Percentiles rank a stretch among this genome's conserved stretches.
These are phyloP conservation scores for Diaporthe destruens DNA, from an alignment of 2,329 filamentous ascomycete genomes.

Conservation along the genomic window DNA sequence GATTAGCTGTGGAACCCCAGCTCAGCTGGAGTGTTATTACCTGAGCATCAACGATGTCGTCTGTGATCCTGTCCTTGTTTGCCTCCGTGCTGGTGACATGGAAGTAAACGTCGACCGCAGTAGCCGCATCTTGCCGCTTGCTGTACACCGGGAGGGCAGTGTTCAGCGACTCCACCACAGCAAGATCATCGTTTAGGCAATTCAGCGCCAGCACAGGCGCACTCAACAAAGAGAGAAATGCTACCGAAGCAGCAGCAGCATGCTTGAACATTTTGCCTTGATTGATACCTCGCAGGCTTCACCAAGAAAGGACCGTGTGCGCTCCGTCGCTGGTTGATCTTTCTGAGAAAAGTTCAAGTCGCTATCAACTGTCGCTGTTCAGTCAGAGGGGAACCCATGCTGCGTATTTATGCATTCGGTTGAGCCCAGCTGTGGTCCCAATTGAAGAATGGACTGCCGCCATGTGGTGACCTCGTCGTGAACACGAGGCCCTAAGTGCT, in stretches of 20 bases:
- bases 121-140: conserved; percentile 12
- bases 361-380: too few species aligned
- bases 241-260: conserved; percentile 2
- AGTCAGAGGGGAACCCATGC: background rate
- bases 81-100: conserved; percentile 30
- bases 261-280: background rate
- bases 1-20: background rate
- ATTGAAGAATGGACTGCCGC: background rate
- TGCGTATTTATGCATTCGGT: background rate
- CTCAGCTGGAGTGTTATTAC: background rate
- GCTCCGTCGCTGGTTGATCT: background rate
- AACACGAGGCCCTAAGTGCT: conserved; percentile 26
- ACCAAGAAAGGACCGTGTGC: background rate
- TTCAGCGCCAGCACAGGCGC: background rate
- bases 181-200: conserved; percentile 24
- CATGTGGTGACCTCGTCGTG: conserved; percentile 4
- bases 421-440: background rate
- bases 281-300: background rate
- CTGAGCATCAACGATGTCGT: conserved; percentile 16
- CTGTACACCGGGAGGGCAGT: background rate
- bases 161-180: background rate
- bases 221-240: background rate
- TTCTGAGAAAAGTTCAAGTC: background rate
- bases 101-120: conserved; percentile 31
- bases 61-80: conserved; percentile 25